Conservation (phyloP, 768 basidiomycete genomes). For the Boletus tylopilopsis region DNA sequence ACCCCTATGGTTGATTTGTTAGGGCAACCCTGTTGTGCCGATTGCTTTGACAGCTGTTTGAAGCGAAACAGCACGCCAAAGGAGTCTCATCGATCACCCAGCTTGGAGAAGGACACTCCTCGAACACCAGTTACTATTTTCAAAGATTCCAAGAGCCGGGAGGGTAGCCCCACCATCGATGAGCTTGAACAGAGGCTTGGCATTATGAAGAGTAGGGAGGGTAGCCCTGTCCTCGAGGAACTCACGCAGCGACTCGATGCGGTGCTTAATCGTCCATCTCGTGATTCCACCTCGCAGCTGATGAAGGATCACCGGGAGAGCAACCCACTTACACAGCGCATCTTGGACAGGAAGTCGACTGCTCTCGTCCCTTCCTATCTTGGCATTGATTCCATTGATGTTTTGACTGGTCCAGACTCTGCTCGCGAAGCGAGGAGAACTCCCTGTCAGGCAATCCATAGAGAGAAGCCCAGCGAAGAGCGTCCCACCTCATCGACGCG, state of each 20-base stretch:
- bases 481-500: conserved; percentile 5
- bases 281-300: conserved; percentile 23
- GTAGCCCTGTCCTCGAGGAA: conserved; percentile 53
- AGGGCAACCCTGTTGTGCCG: conserved; percentile 72
- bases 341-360: conserved; percentile 16
- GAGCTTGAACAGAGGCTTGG: conserved; percentile 62
- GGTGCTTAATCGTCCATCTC: conserved; percentile 35
- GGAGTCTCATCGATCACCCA: conserved; percentile 37
- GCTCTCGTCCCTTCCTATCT: conserved; percentile 4
- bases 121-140: conserved; percentile 46
- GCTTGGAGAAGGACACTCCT: conserved; percentile 24
- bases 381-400: conserved; percentile 2
- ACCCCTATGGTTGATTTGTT: conserved; percentile 80
- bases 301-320: conserved; percentile 19
- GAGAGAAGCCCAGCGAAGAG: conserved; percentile 15
- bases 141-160: conserved; percentile 40
- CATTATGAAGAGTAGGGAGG: conserved; percentile 49
- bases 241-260: conserved; percentile 43
- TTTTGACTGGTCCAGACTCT: neutral
- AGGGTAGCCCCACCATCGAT: conserved; percentile 59
- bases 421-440: conserved; percentile 12
- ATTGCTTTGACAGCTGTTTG: conserved; percentile 78
- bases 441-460: conserved; percentile 7
- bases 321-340: conserved; percentile 29
- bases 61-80: conserved; percentile 44